Evolutionary conservation across 2,329 filamentous ascomycete species (phyloP).

Genomic region (Aspergillus latus): DNA sequence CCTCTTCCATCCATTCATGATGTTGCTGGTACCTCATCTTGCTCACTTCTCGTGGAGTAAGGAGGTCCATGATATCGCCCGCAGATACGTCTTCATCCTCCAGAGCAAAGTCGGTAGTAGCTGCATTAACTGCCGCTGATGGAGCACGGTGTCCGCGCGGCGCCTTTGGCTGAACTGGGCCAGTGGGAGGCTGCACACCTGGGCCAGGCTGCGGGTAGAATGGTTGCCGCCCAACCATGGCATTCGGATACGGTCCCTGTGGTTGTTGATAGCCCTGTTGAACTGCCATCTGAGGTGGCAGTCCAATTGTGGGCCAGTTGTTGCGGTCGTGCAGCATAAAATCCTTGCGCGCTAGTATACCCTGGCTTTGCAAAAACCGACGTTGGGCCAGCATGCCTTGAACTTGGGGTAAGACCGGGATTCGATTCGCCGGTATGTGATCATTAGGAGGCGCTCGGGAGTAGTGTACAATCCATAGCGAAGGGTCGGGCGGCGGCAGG

Average conservation of each 20-base stretch:
- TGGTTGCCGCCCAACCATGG: conserved; percentile 39
- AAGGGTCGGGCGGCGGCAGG: conserved; percentile 71
- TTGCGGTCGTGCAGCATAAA: conserved; percentile 89
- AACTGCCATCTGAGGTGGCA: conserved; percentile 55
- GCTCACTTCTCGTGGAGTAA: conserved; percentile 88
- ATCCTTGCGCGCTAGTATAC: conserved; percentile 82
- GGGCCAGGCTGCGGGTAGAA: conserved; percentile 35
- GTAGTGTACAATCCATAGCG: conserved; percentile 90
- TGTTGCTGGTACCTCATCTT: conserved; percentile 86
- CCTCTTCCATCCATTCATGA: conserved; percentile 98
- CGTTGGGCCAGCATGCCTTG: conserved; percentile 49
- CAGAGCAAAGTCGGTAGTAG: conserved; percentile 52
- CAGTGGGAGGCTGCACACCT: conserved; percentile 28
- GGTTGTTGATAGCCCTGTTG: conserved; percentile 54
- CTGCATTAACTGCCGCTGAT: conserved; percentile 35
- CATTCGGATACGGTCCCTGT: conserved; percentile 44
- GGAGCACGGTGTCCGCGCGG: conserved; percentile 48
- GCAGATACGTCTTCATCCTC: conserved; percentile 88
- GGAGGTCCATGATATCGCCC: conserved; percentile 84
- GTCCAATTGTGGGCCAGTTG: conserved; percentile 84
- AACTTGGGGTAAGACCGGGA: conserved; percentile 48
- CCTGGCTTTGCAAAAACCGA: conserved; percentile 66
- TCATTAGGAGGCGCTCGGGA: conserved; percentile 72
- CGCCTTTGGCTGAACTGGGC: conserved; percentile 30
- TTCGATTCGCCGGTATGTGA: conserved; percentile 64